phyloP scores from a whole-genome alignment of 73 alveolate genomes.

The Paraurostyla sp. region DNA sequence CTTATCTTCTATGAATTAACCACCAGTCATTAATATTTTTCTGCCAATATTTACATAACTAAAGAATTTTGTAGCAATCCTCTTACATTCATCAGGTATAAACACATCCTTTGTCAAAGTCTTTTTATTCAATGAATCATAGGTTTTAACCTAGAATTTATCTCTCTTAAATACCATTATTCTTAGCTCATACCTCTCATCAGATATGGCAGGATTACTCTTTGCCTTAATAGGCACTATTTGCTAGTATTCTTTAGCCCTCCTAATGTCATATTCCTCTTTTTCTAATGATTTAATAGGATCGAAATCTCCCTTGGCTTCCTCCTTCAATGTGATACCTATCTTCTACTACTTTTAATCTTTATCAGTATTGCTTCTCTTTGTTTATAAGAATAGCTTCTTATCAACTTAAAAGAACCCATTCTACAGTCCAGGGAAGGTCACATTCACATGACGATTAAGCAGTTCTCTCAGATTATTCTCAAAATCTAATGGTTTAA shows the following conservation, averaged over 20 bases:
- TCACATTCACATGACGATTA: constrained; percentile 8
- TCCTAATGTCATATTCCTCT: constrained; percentile 41
- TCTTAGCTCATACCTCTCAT: constrained; percentile 27
- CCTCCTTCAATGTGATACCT: not conserved
- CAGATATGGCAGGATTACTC: not conserved
- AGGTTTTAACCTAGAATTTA: constrained; percentile 43
- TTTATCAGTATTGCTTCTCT: not conserved
- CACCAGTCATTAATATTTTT: constrained; percentile 32
- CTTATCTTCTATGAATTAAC: constrained; percentile 36
- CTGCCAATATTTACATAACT: constrained; percentile 52
- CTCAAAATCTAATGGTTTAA: not conserved
- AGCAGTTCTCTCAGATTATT: constrained; percentile 11
- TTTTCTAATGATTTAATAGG: constrained; percentile 46
- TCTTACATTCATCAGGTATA: constrained; percentile 2
- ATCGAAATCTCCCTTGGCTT: constrained; percentile 24
- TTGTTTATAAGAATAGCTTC: not conserved
- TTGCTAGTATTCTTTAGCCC: constrained; percentile 21
- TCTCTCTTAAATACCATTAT: constrained; percentile 39
- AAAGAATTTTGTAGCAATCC: constrained; percentile 22
- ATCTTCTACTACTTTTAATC: not conserved
- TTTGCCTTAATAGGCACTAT: constrained; percentile 9
- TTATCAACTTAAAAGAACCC: constrained; percentile 11
- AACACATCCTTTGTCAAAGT: not conserved
- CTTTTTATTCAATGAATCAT: constrained; percentile 29
- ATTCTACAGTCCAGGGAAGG: constrained; percentile 43